These are phyloP conservation scores for Pestalotiopsis sp. DNA, from an alignment of 2,329 filamentous ascomycete genomes.

Conservation along the genomic window DNA sequence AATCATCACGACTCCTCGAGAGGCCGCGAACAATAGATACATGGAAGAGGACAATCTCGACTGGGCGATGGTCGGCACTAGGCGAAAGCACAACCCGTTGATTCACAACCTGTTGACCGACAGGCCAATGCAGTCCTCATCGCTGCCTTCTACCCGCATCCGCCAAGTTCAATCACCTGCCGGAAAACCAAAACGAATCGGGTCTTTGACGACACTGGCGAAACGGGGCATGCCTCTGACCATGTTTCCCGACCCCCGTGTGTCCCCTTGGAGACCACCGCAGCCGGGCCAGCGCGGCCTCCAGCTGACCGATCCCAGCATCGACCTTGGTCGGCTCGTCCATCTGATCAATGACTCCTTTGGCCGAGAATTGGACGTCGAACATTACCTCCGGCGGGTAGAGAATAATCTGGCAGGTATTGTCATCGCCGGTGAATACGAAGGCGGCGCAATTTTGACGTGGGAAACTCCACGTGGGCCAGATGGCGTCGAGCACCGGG, in stretches of 20 bases:
- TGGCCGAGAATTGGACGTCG: slow-evolving; percentile 77
- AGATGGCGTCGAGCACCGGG: slow-evolving; percentile 54
- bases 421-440: slow-evolving; percentile 95
- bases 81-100: slow-evolving; percentile 73
- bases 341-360: slow-evolving; percentile 95
- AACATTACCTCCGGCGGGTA: slow-evolving; percentile 82
- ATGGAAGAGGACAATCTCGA: slow-evolving; percentile 57
- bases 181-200: slow-evolving; percentile 27
- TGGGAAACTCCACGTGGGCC: slow-evolving; percentile 79
- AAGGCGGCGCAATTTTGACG: slow-evolving; percentile 91
- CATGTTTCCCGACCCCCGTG: slow-evolving; percentile 73
- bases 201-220: slow-evolving; percentile 73
- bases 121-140: slow-evolving; percentile 90
- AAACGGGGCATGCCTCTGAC: slow-evolving; percentile 91
- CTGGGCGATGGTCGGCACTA: slow-evolving; percentile 50
- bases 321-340: slow-evolving; percentile 82
- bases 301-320: slow-evolving; percentile 75
- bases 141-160: slow-evolving; percentile 74
- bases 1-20: slow-evolving; percentile 82
- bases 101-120: slow-evolving; percentile 97
- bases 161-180: slow-evolving; percentile 39
- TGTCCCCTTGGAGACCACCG: slow-evolving; percentile 69
- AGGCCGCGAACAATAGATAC: slow-evolving; percentile 64
- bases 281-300: slow-evolving; percentile 61
- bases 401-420: slow-evolving; percentile 82